Base-by-base conservation (phyloP, 768 basidiomycete genomes). In the Pholiota conissans region DNA sequence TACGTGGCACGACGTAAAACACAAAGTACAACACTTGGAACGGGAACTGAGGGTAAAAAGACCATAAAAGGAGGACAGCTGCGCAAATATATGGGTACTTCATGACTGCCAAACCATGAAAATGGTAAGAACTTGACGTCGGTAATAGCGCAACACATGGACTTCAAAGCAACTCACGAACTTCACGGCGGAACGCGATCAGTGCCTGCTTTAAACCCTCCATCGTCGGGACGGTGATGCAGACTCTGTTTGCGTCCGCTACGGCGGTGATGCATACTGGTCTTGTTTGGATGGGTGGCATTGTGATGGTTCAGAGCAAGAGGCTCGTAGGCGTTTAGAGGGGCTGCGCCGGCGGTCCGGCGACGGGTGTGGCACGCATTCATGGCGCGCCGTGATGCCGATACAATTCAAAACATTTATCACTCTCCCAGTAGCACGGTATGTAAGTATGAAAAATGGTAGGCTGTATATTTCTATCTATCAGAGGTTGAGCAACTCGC, bases 31-130 rank as follows among this genome's bases (percentile, higher is more conserved):
- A 11, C 9, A 55, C 34, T 20, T 60, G 59, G 52, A 65, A 65
- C 26, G 64, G 64, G 37, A 60, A 61, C 34, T 61, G 48, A 11
- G 64, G 64, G 49, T 63, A 63, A 56, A 59, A 65, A 11, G 64
- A 53, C 64, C 61, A 63, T 5, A 65, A 34, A 13, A 65, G 52
- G 20, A 65, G 62, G 18, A 58, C 58, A 30, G 60, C 62, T 2
- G 64, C 64, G 18, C 52, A 58, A 28, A 60, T 56, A 27, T 61
- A 65, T 3, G 64, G 62, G 28, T 65, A 60, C 24, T 55, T 9
- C 16, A 65, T 51, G 32, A 65, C 64, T 65, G 22, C 14, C n/a
- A n/a, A n/a, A n/a, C n/a, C n/a, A n/a, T n/a, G n/a, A n/a, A n/a
- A n/a, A n/a, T n/a, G n/a, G n/a, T n/a, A n/a, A n/a, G n/a, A n/a